Evolutionary conservation across 371 early-diverging fungal species (phyloP).

Genomic region (Fennellomyces sp.): DNA sequence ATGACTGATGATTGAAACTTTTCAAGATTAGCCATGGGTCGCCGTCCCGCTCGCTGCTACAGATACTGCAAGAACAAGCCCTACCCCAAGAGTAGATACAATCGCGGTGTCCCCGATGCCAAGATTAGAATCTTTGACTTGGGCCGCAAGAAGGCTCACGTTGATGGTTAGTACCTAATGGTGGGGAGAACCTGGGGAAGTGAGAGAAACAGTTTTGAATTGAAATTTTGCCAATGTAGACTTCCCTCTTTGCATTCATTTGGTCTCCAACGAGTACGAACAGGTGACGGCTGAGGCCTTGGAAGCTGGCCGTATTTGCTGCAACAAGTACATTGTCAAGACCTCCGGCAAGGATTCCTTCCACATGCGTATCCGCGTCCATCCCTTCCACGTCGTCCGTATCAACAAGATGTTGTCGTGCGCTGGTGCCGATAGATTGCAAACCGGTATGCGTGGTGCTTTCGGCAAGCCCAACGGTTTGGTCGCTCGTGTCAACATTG

Average conservation of each 20-base stretch:
- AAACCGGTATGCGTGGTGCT: slow-evolving; percentile 99
- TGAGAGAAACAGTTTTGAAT: background rate
- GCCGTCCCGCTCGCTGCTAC: slow-evolving; percentile 99
- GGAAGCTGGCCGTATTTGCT: slow-evolving; percentile 99
- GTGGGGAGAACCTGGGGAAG: background rate
- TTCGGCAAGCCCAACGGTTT: slow-evolving; percentile 99
- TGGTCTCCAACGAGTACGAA: slow-evolving; percentile 98
- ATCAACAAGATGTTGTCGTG: slow-evolving; percentile 99
- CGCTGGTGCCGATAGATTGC: slow-evolving; percentile 99
- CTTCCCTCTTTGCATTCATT: slow-evolving; percentile 97
- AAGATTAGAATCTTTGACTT: slow-evolving; percentile 99
- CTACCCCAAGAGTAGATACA: slow-evolving; percentile 99
- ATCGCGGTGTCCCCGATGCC: slow-evolving; percentile 99
- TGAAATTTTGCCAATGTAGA: slow-evolving; percentile 45
- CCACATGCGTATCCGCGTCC: slow-evolving; percentile 99
- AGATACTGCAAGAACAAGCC: slow-evolving; percentile 99
- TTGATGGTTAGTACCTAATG: slow-evolving; percentile 55
- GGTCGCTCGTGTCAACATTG: slow-evolving; percentile 99
- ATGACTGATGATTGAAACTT: background rate
- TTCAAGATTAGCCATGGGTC: slow-evolving; percentile 79
- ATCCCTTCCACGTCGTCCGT: slow-evolving; percentile 99
- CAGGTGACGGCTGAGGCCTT: slow-evolving; percentile 99
- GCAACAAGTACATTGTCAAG: slow-evolving; percentile 99
- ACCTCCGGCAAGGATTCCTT: slow-evolving; percentile 99
- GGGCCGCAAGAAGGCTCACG: slow-evolving; percentile 99